Base-by-base conservation (phyloP, 2,329 filamentous ascomycete species). In the Penicillium concentricum region DNA sequence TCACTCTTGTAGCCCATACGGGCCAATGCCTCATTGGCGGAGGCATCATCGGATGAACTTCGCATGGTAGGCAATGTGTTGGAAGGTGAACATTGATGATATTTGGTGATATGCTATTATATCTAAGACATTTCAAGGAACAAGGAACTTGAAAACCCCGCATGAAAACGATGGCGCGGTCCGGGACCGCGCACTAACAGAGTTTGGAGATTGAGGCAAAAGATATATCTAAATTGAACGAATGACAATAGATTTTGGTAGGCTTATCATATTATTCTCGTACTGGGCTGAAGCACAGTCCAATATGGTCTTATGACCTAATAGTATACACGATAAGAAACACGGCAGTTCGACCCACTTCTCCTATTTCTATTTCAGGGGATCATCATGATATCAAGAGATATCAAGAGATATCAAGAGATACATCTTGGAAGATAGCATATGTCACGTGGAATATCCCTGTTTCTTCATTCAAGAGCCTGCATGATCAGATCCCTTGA, bases 1-100 rank as follows among this genome's bases (percentile, higher is more conserved):
- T 89, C 87, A 51, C 81, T 79, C 73, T 83, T 83, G 78, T 89
- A 89, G 51, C 87, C 87, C 84, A 89, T 85, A 63, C 80, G 81
- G 58, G 82, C 85, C 66, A 88, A 78, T 51, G 83, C 82, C 59
- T 82, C 83, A 69, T 87, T 83, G 58, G 84, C 85, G 63, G n/a
- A n/a, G n/a, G 67, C 69, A 59, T 73, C 68, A 45, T 59, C 67
- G 48, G 62, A 56, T 28, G 67, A 68, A 30, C 56, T 48, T 44
- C 58, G 60, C 58, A 66, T 69, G 54, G 43, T 61, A 61, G 57
- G 61, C 61, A 39, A 48, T 53, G 38, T 30, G 43, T 42, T 20
- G 20, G 56, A 41, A 28, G 39, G 28, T 20, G 32, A 18, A 8
- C 41, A 32, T 18, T 32, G n/a, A n/a, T 28, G 28, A 28, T 26